Evolutionary conservation across 768 basidiomycete genomes (phyloP), one percentile per base, ranked within the genome.

Genomic region (Rhodotorula graminis): DNA sequence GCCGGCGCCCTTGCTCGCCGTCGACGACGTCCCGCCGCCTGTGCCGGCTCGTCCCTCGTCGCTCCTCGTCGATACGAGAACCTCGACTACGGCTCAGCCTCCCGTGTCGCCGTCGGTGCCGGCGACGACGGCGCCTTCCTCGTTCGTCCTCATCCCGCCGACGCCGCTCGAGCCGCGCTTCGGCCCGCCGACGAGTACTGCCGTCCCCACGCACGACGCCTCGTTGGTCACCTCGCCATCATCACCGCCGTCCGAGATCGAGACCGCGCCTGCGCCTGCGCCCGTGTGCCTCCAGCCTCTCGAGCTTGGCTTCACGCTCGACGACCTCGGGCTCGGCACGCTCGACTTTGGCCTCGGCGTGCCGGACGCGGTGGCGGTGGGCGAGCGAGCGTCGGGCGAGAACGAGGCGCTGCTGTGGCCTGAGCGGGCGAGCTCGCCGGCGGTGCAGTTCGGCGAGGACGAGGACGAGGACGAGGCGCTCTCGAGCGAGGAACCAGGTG

Each of bases 111-210:
- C 49, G 49, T 21, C 16, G 44, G 31, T 14, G 49, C 11, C 33
- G 29, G 21, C 31, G 12, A 33, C 9, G 27, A 14, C 53, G 3
- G n/a, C 50, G 50, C 21, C 9, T 5, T 2, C 16, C 12, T 55
- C 53, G 31, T 37, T 63, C 15, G 50, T 64, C 15, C 50, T 64
- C 52, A 55, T 50, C 18, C 63, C 63, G 37, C 50, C 63, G 25
- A 64, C 63, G 37, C 63, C 63, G 15, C 7, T 62, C 47, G 50
- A 52, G 50, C 50, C 50, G 50, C 50, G 12, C 12, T 27, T 23
- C 44, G 44, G 2, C 50, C 23, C 23, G n/a, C 55, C n/a, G n/a
- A n/a, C n/a, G n/a, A n/a, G n/a, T n/a, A n/a, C n/a, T n/a, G n/a
- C n/a, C n/a, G n/a, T n/a, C 4, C 6, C 21, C 2, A 12, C n/a